Conservation (phyloP, 345 rosid genomes). For the Lenwebbia sp. region DNA sequence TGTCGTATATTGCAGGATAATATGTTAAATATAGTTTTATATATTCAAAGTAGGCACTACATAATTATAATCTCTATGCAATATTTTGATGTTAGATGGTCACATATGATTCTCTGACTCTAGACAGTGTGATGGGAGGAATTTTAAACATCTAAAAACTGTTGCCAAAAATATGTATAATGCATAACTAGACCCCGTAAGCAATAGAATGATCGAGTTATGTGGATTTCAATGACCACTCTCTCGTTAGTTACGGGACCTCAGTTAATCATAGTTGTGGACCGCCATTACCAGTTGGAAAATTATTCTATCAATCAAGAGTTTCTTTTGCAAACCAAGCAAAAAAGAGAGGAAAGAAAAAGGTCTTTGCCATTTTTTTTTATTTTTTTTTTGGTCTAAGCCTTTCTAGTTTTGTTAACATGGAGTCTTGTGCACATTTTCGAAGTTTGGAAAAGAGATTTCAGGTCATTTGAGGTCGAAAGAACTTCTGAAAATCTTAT, state of each 20-base stretch:
- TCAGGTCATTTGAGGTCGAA: not conserved
- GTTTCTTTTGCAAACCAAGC: not conserved
- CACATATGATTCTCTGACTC: not conserved
- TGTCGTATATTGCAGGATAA: not conserved
- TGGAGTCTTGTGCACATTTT: not conserved
- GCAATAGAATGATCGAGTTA: not conserved
- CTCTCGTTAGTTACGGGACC: not conserved
- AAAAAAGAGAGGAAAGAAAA: not conserved
- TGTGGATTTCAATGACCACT: not conserved
- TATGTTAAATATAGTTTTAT: not conserved
- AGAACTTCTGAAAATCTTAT: not conserved
- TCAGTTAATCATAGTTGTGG: not conserved
- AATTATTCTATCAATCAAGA: not conserved
- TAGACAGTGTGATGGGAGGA: not conserved
- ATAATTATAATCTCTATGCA: not conserved
- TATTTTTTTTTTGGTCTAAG: no score
- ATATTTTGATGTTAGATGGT: not conserved
- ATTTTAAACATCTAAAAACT: not conserved
- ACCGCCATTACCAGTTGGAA: not conserved
- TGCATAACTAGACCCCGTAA: not conserved
- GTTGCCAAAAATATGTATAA: not conserved
- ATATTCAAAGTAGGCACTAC: not conserved
- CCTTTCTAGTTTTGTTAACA: not conserved
- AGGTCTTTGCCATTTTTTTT: not conserved
- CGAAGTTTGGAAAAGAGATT: not conserved